Evolutionary conservation across 306 rosid genomes (phyloP).

Genomic region (Prunus dulcis): DNA sequence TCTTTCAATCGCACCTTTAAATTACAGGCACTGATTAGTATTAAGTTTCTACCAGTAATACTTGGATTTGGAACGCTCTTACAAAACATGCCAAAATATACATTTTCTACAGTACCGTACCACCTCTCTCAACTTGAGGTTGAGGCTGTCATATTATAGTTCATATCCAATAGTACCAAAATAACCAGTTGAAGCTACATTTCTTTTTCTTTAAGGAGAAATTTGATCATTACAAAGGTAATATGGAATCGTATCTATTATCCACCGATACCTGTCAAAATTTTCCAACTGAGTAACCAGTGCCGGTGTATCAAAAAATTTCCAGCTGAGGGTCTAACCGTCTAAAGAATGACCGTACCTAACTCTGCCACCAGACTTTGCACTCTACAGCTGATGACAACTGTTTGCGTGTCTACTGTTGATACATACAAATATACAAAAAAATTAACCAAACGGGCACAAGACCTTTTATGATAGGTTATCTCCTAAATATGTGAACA

Average conservation of each 20-base stretch:
- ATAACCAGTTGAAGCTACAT: neutral
- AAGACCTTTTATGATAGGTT: constrained; percentile 19
- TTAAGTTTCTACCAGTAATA: no score
- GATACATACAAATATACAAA: constrained; percentile 17
- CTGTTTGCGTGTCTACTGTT: neutral
- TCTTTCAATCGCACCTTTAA: no score
- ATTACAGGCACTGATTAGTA: no score
- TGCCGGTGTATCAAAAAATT: neutral
- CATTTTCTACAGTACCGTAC: no score
- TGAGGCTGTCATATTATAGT: no score
- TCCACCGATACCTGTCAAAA: constrained; percentile 5
- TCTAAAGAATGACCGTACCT: neutral
- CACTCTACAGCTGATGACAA: neutral
- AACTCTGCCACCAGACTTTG: constrained; percentile 3
- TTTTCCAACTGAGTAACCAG: neutral
- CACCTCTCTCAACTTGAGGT: no score
- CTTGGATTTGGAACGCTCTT: no score
- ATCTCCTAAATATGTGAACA: constrained; percentile 59
- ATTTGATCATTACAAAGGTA: constrained; percentile 5
- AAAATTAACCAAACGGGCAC: neutral
- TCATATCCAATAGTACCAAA: neutral
- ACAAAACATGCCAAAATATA: no score
- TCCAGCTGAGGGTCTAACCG: neutral
- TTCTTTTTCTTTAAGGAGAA: neutral
- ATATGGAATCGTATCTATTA: neutral